A percentile compares a stretch with the other conserved stretches of the same genome.
Conservation (phyloP, 331 rosid genomes). For the Cydonia oblonga region DNA sequence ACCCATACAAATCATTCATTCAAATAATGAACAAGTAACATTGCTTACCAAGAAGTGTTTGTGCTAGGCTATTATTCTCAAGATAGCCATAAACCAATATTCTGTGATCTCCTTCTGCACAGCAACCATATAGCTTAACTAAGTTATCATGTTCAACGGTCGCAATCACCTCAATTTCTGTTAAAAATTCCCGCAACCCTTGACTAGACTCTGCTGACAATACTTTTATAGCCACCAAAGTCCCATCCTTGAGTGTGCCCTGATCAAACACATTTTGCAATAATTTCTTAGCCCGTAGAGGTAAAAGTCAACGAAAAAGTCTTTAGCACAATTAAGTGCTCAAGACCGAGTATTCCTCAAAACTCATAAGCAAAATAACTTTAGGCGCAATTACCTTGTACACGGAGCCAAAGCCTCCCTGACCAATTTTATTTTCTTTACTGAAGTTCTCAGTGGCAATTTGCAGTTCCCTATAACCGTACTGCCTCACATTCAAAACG, state of each 20-base stretch:
- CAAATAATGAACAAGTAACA: background rate
- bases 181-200: constrained; percentile 58
- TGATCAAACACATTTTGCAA: constrained; percentile 12
- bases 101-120: constrained; percentile 49
- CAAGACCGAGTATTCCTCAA: constrained; percentile 1
- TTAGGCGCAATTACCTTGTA: constrained; percentile 48
- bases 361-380: background rate
- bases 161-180: constrained; percentile 66
- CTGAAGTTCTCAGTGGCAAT: constrained; percentile 48
- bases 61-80: constrained; percentile 73
- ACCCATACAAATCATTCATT: background rate
- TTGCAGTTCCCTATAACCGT: constrained; percentile 49
- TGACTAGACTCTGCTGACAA: constrained; percentile 60
- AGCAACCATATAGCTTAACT: constrained; percentile 66
- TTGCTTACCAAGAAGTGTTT: constrained; percentile 58
- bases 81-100: constrained; percentile 68
- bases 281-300: constrained; percentile 1
- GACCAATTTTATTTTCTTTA: constrained; percentile 47
- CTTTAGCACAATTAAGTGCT: constrained; percentile 2
- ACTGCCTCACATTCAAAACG: constrained; percentile 37
- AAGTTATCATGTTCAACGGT: constrained; percentile 54
- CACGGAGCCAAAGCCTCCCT: constrained; percentile 86
- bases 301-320: background rate
- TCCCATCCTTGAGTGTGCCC: constrained; percentile 54
- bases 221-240: constrained; percentile 59